Conservation (phyloP, 2,329 filamentous ascomycete genomes). For the Fusarium secorum region DNA sequence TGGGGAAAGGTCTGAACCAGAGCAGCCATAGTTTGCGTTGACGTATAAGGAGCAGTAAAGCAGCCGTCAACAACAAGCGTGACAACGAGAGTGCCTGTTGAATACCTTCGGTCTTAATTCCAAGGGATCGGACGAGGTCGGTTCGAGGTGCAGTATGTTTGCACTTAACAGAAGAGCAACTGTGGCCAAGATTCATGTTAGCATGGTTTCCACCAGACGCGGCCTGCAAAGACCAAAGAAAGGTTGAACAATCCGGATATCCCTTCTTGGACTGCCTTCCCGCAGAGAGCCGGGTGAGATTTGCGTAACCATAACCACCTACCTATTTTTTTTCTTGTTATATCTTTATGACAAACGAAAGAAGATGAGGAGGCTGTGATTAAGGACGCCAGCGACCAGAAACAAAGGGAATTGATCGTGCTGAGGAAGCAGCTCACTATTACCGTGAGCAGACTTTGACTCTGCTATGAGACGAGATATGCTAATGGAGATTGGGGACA, state of each 20-base stretch:
- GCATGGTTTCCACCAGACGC: not conserved
- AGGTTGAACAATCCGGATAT: not conserved
- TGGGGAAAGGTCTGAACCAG: constrained; percentile 83
- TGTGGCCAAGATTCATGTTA: constrained; percentile 14
- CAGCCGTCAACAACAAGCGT: constrained; percentile 33
- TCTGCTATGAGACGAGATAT: constrained; percentile 34
- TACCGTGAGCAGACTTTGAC: constrained; percentile 53
- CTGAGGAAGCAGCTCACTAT: constrained; percentile 54
- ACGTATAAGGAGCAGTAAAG: constrained; percentile 4
- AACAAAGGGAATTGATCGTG: constrained; percentile 52
- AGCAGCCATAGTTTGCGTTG: constrained; percentile 74
- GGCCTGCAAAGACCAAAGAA: not conserved
- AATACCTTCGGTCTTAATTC: constrained; percentile 24
- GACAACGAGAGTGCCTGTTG: constrained; percentile 15
- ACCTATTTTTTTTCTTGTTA: constrained; percentile 37
- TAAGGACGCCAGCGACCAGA: constrained; percentile 67
- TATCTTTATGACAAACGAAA: constrained; percentile 38
- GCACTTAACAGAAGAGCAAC: constrained; percentile 20
- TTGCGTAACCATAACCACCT: constrained; percentile 21
- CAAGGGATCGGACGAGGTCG: not conserved
- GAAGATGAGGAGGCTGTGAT: constrained; percentile 48
- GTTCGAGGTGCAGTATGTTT: constrained; percentile 23
- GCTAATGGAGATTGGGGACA: constrained; percentile 30
- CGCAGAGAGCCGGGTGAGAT: not conserved
- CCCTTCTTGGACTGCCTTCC: not conserved